These are phyloP conservation scores for Amaranthus tricolor DNA, from an alignment of 179 eudicot genomes.

Conservation along the genomic window DNA sequence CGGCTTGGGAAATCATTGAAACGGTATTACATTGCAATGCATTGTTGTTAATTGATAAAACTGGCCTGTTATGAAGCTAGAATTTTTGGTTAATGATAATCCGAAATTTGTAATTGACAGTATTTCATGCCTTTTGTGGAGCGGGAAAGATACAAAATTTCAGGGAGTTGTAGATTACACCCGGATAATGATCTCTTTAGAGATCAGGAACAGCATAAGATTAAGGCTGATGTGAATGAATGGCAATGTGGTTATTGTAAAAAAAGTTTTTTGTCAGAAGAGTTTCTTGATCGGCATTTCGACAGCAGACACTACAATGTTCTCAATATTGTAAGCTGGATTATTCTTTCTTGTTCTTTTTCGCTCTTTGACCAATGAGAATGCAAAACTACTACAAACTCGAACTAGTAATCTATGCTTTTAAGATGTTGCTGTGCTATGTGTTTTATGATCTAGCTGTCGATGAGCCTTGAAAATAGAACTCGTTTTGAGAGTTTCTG, in stretches of 20 bases:
- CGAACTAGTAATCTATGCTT: no score
- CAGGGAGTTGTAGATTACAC: constrained; percentile 74
- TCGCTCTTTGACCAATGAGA: not conserved
- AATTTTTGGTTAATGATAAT: not conserved
- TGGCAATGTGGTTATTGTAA: constrained; percentile 95
- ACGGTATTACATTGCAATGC: constrained; percentile 39
- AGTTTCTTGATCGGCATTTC: constrained; percentile 78
- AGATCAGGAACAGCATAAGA: constrained; percentile 89
- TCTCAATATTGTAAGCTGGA: constrained; percentile 66
- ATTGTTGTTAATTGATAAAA: not conserved
- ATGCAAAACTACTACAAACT: no score
- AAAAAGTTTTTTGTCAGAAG: constrained; percentile 77
- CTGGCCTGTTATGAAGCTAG: constrained; percentile 3
- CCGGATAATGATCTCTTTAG: constrained; percentile 83
- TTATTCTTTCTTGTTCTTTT: not conserved
- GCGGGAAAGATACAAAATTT: constrained; percentile 64
- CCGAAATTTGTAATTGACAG: constrained; percentile 38
- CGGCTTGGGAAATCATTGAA: constrained; percentile 59
- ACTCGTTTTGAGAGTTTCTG: no score
- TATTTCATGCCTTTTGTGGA: constrained; percentile 88
- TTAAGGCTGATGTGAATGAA: constrained; percentile 67
- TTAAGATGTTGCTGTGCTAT: no score
- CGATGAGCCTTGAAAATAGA: no score
- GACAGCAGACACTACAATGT: constrained; percentile 79
- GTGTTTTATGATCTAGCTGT: no score